Conservation (phyloP, 331 rosid species). For the Acacia concinna region DNA sequence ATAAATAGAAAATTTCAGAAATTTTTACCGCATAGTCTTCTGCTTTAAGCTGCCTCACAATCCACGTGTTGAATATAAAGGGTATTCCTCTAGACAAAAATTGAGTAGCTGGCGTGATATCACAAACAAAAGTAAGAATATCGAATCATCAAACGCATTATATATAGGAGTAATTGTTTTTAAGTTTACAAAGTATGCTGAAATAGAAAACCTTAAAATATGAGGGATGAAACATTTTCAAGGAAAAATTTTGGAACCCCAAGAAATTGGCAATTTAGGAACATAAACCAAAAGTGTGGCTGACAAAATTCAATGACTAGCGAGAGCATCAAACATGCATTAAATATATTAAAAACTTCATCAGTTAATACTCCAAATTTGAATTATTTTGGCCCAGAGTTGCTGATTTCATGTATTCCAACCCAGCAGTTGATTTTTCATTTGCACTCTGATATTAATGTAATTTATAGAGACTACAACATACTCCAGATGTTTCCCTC, state of each 20-base stretch:
- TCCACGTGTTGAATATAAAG: constrained; percentile 89
- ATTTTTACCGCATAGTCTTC: constrained; percentile 83
- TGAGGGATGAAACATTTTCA: neutral
- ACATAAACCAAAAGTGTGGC: neutral
- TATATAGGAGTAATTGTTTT: neutral
- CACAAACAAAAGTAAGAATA: neutral
- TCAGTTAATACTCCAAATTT: neutral
- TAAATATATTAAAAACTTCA: neutral
- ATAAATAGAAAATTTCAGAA: neutral
- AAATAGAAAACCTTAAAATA: neutral
- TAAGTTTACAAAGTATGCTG: neutral
- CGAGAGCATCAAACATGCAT: neutral
- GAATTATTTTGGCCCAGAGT: neutral
- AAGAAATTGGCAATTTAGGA: neutral
- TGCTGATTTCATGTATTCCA: neutral
- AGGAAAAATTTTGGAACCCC: neutral
- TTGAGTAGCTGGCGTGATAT: constrained; percentile 76
- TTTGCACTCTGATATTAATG: neutral
- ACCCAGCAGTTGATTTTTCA: neutral
- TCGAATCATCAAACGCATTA: neutral
- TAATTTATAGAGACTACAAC: neutral
- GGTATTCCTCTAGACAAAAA: constrained; percentile 94
- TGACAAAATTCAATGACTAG: neutral
- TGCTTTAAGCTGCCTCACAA: constrained; percentile 83
- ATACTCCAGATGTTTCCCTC: neutral